A percentile compares a stretch with the other conserved stretches of the same genome.
Conservation (phyloP, 179 eudicot species). For the Spinacia oleracea region DNA sequence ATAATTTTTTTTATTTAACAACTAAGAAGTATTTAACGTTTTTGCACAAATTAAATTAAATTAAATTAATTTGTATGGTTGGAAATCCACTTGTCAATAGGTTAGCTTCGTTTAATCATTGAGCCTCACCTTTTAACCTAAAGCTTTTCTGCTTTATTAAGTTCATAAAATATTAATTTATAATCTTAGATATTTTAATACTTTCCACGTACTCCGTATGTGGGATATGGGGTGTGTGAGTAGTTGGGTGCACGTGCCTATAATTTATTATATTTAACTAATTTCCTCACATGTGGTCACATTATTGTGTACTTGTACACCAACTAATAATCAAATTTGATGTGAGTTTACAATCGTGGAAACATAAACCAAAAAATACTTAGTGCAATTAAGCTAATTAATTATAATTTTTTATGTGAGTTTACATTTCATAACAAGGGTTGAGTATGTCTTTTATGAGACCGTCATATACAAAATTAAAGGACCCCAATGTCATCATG, state of each 20-base stretch:
- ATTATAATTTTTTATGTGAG: too few relatives aligned
- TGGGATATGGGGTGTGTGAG: background rate
- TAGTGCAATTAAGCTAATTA: too few relatives aligned
- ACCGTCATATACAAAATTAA: too few relatives aligned
- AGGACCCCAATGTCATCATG: too few relatives aligned
- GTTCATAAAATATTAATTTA: background rate
- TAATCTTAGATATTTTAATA: too few relatives aligned
- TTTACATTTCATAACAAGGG: too few relatives aligned
- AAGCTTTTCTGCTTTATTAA: conserved; percentile 15
- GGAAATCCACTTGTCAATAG: conserved; percentile 18
- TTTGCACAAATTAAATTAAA: background rate
- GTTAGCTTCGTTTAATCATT: conserved; percentile 26
- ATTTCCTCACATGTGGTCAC: conserved; percentile 28
- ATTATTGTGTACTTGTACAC: too few relatives aligned
- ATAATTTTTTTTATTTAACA: background rate
- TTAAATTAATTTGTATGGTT: too few relatives aligned
- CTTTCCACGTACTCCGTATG: background rate
- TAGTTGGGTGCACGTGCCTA: conserved; percentile 26
- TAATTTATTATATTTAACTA: background rate
- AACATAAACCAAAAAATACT: too few relatives aligned
- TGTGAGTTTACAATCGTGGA: background rate
- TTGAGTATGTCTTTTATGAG: too few relatives aligned
- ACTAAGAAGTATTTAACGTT: too few relatives aligned
- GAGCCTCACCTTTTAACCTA: conserved; percentile 20
- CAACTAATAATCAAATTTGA: conserved; percentile 19